Evolutionary conservation across 108 stramenopile species (phyloP).

Genomic region (Cyclotella distinguenda): DNA sequence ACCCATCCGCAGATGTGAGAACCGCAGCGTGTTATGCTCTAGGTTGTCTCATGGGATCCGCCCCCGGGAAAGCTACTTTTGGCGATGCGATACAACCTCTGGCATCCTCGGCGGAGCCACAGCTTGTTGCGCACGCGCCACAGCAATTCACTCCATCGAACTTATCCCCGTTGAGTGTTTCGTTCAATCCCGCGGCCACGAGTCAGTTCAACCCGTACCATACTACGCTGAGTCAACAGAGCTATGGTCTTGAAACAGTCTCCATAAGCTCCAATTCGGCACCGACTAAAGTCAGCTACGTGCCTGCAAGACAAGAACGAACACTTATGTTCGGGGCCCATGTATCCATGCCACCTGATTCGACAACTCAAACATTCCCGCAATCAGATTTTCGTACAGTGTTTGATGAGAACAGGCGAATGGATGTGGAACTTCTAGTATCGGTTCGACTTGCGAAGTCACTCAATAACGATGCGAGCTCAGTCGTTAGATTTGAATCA

Average conservation of each 20-base stretch:
- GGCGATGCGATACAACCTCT: constrained; percentile 5
- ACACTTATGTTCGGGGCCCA: constrained; percentile 37
- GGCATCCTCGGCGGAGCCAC: neutral
- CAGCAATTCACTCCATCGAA: constrained; percentile 2
- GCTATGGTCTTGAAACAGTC: constrained; percentile 14
- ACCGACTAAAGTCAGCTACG: constrained; percentile 4
- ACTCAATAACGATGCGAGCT: constrained; percentile 69
- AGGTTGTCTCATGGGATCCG: constrained; percentile 51
- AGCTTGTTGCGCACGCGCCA: neutral
- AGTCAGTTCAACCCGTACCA: no score
- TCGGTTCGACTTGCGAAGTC: constrained; percentile 21
- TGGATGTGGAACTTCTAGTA: constrained; percentile 18
- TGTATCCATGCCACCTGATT: constrained; percentile 3
- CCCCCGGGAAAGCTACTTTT: constrained; percentile 1
- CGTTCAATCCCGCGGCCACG: no score
- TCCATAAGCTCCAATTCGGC: constrained; percentile 9
- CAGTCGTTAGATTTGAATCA: constrained; percentile 85
- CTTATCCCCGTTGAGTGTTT: no score
- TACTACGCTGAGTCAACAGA: no score
- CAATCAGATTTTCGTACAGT: constrained; percentile 24
- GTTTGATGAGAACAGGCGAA: constrained; percentile 25
- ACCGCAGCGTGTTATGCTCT: constrained; percentile 85
- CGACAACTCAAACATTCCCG: constrained; percentile 3
- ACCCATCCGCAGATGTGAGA: constrained; percentile 69
- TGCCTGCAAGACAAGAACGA: constrained; percentile 14